Percentiles rank a stretch among this genome's conserved stretches.
Conservation (phyloP, 73 alveolate genomes). For the Durusdinium trenchii region DNA sequence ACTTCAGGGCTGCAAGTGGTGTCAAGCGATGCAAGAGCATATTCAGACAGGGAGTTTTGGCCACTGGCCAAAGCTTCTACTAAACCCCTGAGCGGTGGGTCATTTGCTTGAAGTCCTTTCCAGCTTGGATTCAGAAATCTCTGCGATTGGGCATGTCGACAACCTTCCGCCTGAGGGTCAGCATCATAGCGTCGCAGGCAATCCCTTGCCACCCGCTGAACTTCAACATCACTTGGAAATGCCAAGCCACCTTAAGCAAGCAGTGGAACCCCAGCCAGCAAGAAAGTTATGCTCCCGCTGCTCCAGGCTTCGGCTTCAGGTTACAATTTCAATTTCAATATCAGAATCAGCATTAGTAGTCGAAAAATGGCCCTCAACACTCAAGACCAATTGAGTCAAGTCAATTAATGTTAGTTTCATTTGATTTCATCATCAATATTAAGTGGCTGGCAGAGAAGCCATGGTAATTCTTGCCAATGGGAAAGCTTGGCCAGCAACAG, state of each 20-base stretch:
- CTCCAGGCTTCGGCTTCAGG: no score
- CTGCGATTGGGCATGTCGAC: not conserved
- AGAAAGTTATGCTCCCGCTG: no score
- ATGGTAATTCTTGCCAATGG: not conserved
- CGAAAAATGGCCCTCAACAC: not conserved
- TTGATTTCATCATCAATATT: no score
- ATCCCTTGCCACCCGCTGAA: not conserved
- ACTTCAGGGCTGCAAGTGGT: not conserved
- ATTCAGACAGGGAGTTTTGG: not conserved
- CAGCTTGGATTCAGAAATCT: not conserved
- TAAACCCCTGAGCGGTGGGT: not conserved
- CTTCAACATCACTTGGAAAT: not conserved
- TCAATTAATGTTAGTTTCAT: not conserved
- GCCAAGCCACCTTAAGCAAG: not conserved
- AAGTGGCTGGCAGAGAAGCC: not conserved
- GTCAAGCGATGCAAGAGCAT: not conserved
- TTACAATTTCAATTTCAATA: no score
- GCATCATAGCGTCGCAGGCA: not conserved
- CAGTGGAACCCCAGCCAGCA: no score
- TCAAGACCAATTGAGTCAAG: not conserved
- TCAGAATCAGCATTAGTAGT: no score
- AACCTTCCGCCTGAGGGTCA: not conserved
- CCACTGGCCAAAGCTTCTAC: not conserved
- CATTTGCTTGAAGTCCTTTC: not conserved
- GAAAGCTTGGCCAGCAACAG: not conserved